Conservation (phyloP, 202 grass and related monocot species). For the Digitaria exilis region DNA sequence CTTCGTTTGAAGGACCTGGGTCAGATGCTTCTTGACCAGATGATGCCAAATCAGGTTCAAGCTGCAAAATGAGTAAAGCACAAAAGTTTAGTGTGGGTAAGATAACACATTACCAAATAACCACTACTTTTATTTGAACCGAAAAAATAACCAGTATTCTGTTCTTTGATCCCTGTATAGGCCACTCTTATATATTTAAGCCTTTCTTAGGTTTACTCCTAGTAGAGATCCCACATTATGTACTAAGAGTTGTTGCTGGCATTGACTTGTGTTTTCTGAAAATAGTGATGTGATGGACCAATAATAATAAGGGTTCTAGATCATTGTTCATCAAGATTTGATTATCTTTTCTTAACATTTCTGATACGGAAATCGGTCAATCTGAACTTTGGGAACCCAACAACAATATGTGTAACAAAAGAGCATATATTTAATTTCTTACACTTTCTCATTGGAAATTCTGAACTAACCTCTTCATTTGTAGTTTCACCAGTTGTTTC, state of each 20-base stretch:
- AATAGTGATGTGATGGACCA: background rate
- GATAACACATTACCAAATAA: slow-evolving; percentile 24
- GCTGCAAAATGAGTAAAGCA: slow-evolving; percentile 32
- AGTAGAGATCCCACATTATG: slow-evolving; percentile 9
- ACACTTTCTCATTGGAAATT: background rate
- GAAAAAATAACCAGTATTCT: no score
- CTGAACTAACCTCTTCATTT: slow-evolving; percentile 52
- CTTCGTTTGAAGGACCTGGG: slow-evolving; percentile 35
- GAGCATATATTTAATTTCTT: slow-evolving; percentile 31
- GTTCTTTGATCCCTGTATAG: background rate
- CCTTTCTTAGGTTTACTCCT: slow-evolving; percentile 15
- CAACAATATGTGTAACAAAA: slow-evolving; percentile 19
- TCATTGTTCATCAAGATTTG: background rate
- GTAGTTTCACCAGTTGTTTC: slow-evolving; percentile 37
- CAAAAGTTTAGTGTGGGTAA: slow-evolving; percentile 20
- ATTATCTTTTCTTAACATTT: background rate
- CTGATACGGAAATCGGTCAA: slow-evolving; percentile 17
- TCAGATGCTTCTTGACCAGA: slow-evolving; percentile 31
- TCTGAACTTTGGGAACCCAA: slow-evolving; percentile 27
- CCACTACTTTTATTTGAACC: no score
- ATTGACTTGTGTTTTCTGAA: background rate
- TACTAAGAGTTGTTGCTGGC: background rate
- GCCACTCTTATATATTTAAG: slow-evolving; percentile 21
- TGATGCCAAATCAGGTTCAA: slow-evolving; percentile 33
- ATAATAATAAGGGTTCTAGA: background rate